Conservation (phyloP, 257 asterid species). For the Misopates orontium region DNA sequence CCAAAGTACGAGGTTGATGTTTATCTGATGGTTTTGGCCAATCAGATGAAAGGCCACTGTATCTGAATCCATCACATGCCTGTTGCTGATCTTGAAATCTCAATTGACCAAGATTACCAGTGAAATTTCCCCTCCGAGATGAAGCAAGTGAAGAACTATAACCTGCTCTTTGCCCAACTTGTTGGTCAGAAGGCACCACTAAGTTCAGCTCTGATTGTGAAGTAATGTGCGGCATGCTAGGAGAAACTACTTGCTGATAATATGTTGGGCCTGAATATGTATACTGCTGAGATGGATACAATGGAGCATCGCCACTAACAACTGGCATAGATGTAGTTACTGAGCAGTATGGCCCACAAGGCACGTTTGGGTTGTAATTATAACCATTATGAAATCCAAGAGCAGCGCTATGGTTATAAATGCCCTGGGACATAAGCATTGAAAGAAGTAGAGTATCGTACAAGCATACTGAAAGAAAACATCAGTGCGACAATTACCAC, state of each 20-base stretch:
- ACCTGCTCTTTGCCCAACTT: constrained; percentile 15
- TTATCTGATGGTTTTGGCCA: constrained; percentile 27
- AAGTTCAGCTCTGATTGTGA: constrained; percentile 14
- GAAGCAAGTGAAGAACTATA: constrained; percentile 16
- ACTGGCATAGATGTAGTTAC: constrained; percentile 2
- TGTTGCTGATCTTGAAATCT: constrained; percentile 20
- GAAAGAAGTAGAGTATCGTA: background rate
- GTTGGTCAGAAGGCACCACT: constrained; percentile 14
- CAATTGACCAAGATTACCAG: constrained; percentile 20
- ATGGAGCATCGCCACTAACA: constrained; percentile 17
- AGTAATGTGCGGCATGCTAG: constrained; percentile 4
- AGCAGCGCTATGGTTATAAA: constrained; percentile 18
- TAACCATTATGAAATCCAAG: constrained; percentile 15
- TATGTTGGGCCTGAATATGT: constrained; percentile 6
- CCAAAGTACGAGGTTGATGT: constrained; percentile 6
- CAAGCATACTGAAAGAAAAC: background rate
- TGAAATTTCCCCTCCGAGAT: constrained; percentile 19
- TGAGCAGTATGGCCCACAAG: constrained; percentile 17
- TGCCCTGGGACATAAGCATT: constrained; percentile 11
- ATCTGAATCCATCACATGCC: constrained; percentile 23
- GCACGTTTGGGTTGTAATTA: constrained; percentile 16
- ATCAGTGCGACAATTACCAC: constrained; percentile 10
- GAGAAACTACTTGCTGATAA: constrained; percentile 19
- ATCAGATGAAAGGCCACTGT: constrained; percentile 21
- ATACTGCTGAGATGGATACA: constrained; percentile 13